A percentile compares a stretch with the other conserved stretches of the same genome.
Conservation (phyloP, 1,139 yeast species). For the Blastobotrys aristatus region DNA sequence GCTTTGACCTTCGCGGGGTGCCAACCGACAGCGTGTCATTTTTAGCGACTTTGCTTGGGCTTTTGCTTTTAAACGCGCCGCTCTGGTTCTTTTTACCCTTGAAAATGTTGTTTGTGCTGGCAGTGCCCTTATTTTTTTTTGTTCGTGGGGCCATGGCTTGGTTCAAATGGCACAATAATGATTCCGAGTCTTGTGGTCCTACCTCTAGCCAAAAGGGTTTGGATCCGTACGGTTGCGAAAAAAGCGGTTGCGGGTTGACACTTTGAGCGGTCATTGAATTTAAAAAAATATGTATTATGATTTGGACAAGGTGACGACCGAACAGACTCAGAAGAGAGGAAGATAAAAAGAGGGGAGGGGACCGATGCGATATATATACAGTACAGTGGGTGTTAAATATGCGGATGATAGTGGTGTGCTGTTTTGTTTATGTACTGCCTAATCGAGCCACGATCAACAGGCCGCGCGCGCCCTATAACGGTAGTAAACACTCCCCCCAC, state of each 20-base stretch:
- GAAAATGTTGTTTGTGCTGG: neutral
- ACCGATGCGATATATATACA: too few relatives aligned
- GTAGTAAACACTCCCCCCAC: too few relatives aligned
- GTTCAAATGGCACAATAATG: neutral
- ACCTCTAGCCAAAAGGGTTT: slow-evolving; percentile 9
- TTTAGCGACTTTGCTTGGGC: neutral
- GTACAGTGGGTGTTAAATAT: too few relatives aligned
- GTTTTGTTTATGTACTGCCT: neutral
- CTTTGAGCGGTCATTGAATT: neutral
- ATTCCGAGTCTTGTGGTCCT: slow-evolving; percentile 1
- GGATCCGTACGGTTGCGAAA: neutral
- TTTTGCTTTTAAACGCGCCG: neutral
- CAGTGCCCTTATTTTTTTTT: neutral
- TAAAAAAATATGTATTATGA: neutral
- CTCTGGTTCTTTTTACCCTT: neutral
- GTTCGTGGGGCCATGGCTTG: neutral
- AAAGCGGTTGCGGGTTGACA: neutral
- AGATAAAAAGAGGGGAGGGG: too few relatives aligned
- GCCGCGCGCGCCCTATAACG: too few relatives aligned
- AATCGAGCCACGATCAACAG: neutral
- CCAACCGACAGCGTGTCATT: neutral
- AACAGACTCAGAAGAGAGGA: too few relatives aligned
- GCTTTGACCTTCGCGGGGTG: slow-evolving; percentile 16
- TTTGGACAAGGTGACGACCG: too few relatives aligned
- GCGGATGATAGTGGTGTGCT: neutral